A percentile compares a stretch with the other conserved stretches of the same genome.
phyloP scores from a whole-genome alignment of 306 rosid species.

The Vicia faba region DNA sequence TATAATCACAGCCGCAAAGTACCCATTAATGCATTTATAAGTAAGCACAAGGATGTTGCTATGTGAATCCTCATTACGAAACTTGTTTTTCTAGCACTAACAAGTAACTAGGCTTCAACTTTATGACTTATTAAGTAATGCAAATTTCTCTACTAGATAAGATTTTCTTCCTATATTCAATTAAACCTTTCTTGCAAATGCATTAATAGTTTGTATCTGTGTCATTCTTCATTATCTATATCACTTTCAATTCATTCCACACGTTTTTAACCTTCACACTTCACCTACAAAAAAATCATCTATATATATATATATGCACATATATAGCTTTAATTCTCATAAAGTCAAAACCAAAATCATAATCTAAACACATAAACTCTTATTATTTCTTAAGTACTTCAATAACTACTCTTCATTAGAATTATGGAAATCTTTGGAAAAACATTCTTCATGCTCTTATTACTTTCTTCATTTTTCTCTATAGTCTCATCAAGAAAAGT shows the following conservation, averaged over 20 bases:
- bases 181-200: slow-evolving; percentile 43
- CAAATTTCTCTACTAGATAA: neutral
- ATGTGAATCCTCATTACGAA: neutral
- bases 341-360: slow-evolving; percentile 3
- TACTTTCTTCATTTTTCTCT: slow-evolving; percentile 39
- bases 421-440: slow-evolving; percentile 36
- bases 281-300: slow-evolving; percentile 14
- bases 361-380: neutral
- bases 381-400: neutral
- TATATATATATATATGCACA: slow-evolving; percentile 15
- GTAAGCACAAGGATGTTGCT: slow-evolving; percentile 2
- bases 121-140: neutral
- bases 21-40: slow-evolving; percentile 1
- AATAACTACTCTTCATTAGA: neutral
- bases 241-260: slow-evolving; percentile 36
- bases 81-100: slow-evolving; percentile 28
- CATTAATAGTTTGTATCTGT: slow-evolving; percentile 39
- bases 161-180: slow-evolving; percentile 13
- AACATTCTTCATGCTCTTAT: slow-evolving; percentile 19
- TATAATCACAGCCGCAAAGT: slow-evolving; percentile 28
- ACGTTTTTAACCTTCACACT: slow-evolving; percentile 34
- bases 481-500: slow-evolving; percentile 44
- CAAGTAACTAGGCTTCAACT: neutral
- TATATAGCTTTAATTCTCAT: slow-evolving; percentile 2
- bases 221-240: slow-evolving; percentile 42